Conservation (phyloP, 2,329 filamentous ascomycete genomes). For the Coniella lustricola region DNA sequence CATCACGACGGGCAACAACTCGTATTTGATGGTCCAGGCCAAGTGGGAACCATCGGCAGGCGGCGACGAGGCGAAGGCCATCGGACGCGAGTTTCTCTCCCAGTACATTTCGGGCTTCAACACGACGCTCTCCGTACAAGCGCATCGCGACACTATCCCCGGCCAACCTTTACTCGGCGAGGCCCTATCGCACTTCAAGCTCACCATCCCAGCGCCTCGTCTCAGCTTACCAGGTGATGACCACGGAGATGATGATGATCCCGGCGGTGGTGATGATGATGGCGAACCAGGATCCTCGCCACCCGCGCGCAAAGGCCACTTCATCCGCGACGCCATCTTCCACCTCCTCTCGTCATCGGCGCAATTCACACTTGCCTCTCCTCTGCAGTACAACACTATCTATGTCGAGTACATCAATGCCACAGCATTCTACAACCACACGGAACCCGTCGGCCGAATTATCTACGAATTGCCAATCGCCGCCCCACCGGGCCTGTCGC, state of each 20-base stretch:
- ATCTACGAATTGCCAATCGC: constrained; percentile 66
- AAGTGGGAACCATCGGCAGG: constrained; percentile 68
- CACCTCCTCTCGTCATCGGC: constrained; percentile 84
- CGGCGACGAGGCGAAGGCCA: constrained; percentile 51
- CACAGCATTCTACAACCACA: constrained; percentile 77
- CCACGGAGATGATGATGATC: constrained; percentile 37
- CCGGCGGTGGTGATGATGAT: constrained; percentile 34
- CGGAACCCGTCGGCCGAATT: constrained; percentile 71
- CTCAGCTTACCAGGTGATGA: constrained; percentile 48
- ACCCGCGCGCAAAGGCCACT: constrained; percentile 41
- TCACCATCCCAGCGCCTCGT: constrained; percentile 66
- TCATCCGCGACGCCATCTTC: constrained; percentile 80
- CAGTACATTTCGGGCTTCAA: constrained; percentile 85
- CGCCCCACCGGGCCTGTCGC: constrained; percentile 65
- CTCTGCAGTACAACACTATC: constrained; percentile 64
- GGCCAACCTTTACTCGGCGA: constrained; percentile 63
- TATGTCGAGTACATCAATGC: constrained; percentile 77
- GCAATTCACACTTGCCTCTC: constrained; percentile 75
- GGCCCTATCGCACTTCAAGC: constrained; percentile 62
- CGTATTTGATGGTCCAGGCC: constrained; percentile 58
- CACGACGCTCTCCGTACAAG: constrained; percentile 66
- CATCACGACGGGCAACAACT: constrained; percentile 64
- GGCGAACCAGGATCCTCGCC: constrained; percentile 24
- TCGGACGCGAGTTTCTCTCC: constrained; percentile 69
- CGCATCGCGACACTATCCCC: constrained; percentile 68